Percentiles rank a stretch among this genome's conserved stretches.
Conservation (phyloP, 129 eudicot genomes). For the Gnaphalium uliginosum region DNA sequence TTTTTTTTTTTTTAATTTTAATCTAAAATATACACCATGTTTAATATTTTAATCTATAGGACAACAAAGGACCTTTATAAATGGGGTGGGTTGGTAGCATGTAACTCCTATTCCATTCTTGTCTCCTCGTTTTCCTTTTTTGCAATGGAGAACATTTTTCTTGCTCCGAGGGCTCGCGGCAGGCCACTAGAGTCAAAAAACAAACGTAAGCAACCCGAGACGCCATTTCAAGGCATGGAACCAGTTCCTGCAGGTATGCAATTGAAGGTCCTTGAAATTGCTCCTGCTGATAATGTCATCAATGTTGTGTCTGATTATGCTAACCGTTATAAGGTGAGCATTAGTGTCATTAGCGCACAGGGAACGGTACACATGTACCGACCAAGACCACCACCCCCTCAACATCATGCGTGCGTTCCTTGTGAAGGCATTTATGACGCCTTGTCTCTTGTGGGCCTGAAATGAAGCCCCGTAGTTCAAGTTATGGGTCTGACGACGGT, state of each 20-base stretch:
- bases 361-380: background rate
- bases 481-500: too few relatives aligned
- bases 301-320: slow-evolving; percentile 11
- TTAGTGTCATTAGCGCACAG: slow-evolving; percentile 18
- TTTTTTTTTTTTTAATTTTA: too few relatives aligned
- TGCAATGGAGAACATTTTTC: slow-evolving; percentile 16
- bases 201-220: slow-evolving; percentile 11
- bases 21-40: too few relatives aligned
- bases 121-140: background rate
- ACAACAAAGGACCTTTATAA: background rate
- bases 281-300: slow-evolving; percentile 16
- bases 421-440: background rate
- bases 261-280: slow-evolving; percentile 19
- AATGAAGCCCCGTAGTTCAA: too few relatives aligned
- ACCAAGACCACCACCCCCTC: background rate
- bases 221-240: background rate
- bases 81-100: background rate
- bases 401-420: background rate
- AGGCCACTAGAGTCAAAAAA: slow-evolving; percentile 18
- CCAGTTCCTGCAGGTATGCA: background rate
- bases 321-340: slow-evolving; percentile 1
- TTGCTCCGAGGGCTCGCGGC: slow-evolving; percentile 16
- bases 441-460: slow-evolving; percentile 1
- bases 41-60: background rate
- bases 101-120: background rate